Conservation (phyloP, 495 filamentous ascomycete species). For the Halenospora varia region DNA sequence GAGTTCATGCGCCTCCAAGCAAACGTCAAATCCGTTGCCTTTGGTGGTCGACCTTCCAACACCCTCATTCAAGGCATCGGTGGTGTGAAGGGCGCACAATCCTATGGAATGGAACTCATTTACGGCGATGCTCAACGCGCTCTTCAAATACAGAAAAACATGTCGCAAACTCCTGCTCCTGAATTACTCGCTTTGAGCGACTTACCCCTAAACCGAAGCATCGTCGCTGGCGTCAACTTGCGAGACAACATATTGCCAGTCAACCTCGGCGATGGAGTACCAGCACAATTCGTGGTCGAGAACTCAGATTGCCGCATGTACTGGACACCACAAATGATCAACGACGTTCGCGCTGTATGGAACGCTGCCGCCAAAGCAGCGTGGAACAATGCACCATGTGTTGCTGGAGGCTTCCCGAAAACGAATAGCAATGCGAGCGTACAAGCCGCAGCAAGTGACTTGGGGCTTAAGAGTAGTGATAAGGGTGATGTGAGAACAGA, state of each 20-base stretch:
- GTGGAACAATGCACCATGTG: background rate
- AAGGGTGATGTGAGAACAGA: background rate
- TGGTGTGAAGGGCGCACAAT: constrained; percentile 44
- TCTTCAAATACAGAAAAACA: background rate
- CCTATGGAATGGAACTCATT: background rate
- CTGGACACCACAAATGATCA: background rate
- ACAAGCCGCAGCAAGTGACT: background rate
- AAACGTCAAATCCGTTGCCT: constrained; percentile 50
- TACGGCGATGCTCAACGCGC: background rate
- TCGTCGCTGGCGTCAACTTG: constrained; percentile 24
- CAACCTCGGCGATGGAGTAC: constrained; percentile 13
- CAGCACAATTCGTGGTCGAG: background rate
- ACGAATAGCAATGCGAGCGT: background rate
- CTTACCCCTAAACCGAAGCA: background rate
- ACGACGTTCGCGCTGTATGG: background rate
- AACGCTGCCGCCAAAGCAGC: constrained; percentile 7
- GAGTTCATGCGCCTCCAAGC: constrained; percentile 46
- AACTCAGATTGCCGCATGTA: background rate
- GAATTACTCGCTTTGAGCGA: background rate
- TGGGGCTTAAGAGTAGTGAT: background rate
- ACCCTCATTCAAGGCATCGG: constrained; percentile 59
- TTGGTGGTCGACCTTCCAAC: constrained; percentile 54
- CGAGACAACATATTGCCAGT: constrained; percentile 31
- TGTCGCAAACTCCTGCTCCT: background rate
- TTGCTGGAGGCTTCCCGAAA: background rate